Evolutionary conservation across 2,329 filamentous ascomycete genomes (phyloP), one percentile per base, ranked within the genome.

Genomic region (Cryphonectria parasitica): DNA sequence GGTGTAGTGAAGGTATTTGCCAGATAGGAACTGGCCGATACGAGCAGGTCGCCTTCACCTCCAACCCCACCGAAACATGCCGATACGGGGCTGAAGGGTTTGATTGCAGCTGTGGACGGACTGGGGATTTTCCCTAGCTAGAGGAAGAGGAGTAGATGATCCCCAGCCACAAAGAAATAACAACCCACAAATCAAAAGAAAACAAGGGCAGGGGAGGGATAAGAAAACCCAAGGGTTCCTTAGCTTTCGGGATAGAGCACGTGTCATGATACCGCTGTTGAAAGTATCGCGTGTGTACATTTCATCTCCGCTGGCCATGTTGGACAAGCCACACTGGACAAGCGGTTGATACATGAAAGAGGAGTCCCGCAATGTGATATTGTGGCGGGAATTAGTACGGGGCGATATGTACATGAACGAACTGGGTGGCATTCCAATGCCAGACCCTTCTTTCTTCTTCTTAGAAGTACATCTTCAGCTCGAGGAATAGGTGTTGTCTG

Each of bases 1-100:
- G 96, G 96, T 8, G 91, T 97, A 49, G 95, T 98, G 73, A 98
- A 98, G 84, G 95, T 98, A 70, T 98, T 90, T 83, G 86, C 89
- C 69, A 84, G 88, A 70, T 90, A 80, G 77, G 52, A 58, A 25
- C 70, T 70, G 67, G 65, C 39, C 22, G 49, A 60, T 49, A 25
- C 22, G 36, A 25, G 17, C 45, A 22, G 41, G 22, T 71, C 70
- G 22, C 60, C 70, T 17, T 28, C 64, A 6, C 70, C 70, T 1
- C 70, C 70, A 0, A 52, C 67, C 2, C 70, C 70, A 31, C 70
- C 70, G n/a, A 72, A 52, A 52, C 70, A 72, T 31, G 49, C 58
- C 15, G 58, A 60, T 6, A 22, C 13, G 52, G 61, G 62, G 8
- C 34, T 64, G 63, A 52, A 52, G 19, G 25, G 60, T 5, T 43